Percentiles rank a stretch among this genome's conserved stretches.
phyloP scores from a whole-genome alignment of 805 yeast genomes.

The Candida peoriensis region DNA sequence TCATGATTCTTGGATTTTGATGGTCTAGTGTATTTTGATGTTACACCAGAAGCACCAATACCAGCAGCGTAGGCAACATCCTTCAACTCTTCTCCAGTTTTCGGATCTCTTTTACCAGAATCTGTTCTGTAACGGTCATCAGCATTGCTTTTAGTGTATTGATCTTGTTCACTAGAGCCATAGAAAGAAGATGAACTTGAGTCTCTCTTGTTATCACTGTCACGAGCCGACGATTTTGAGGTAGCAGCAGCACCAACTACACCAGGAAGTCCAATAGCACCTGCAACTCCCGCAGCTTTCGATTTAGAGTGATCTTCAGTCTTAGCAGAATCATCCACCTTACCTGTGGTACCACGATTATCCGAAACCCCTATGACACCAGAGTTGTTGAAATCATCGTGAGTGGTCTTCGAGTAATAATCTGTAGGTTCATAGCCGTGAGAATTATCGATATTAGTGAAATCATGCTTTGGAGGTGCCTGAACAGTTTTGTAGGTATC shows the following conservation, averaged over 20 bases:
- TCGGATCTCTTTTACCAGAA: constrained; percentile 2
- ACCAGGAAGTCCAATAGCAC: no score
- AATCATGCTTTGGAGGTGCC: constrained; percentile 7
- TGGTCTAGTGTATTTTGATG: neutral
- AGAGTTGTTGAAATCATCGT: neutral
- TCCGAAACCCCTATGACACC: neutral
- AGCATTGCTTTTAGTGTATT: no score
- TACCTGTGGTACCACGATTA: neutral
- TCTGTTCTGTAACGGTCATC: no score
- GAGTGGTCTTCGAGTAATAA: constrained; percentile 11
- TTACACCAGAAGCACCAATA: constrained; percentile 8
- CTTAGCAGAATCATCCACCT: neutral
- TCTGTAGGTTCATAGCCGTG: constrained; percentile 17
- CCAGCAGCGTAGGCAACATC: constrained; percentile 9
- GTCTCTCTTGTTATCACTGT: neutral
- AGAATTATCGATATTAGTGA: constrained; percentile 14
- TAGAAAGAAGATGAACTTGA: no score
- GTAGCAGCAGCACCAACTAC: no score
- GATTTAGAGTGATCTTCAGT: neutral
- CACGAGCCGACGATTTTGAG: no score
- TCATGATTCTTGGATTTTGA: no score
- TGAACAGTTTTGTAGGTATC: constrained; percentile 15
- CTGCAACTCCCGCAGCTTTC: no score
- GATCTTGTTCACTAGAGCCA: no score
- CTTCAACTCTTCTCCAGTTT: constrained; percentile 3